Base-by-base conservation (phyloP, 129 eudicot genomes). In the Tagetes erecta region DNA sequence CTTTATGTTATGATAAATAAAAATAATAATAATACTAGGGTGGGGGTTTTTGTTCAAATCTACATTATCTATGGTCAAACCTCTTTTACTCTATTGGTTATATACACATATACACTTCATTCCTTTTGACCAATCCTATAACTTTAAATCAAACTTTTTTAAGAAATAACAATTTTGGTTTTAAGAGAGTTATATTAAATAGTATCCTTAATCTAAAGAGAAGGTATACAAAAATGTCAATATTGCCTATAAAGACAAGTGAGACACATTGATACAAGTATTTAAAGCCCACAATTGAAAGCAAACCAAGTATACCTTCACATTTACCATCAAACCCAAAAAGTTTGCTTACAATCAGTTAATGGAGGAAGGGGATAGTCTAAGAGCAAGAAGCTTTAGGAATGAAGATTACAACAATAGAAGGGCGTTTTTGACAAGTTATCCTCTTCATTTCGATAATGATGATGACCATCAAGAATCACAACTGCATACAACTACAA, bases 391-490 rank as follows among this genome's bases (percentile, higher is more conserved):
- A 84, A 88, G 97, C 67, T 91, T 91, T 57, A 85, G 95, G 31
- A 27, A 91, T 20, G 97, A 91, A 83, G 97, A 83, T 76, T 86
- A 91, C 84, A 84, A 75, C 60, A 91, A 68, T 45, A 79, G 97
- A 79, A 82, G 95, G 70, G 89, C 53, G 50, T 91, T 91, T 84
- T 79, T 91, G 77, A 83, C 88, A 66, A 88, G 97, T 71, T 91
- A 91, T 79, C 95, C 97, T 34, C 92, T 91, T 50, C 78, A 80
- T 36, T 82, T 87, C 77, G 87, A 80, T 14, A 73, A 44, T 4
- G 74, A 56, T 11, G 73, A 72, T 11, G 30, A 53, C 10, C 20
- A 53, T 65, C 77, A 78, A 64, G 74, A 72, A 44, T 4, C 50
- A 65, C 74, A 65, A 72, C 10, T 34, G 27, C 7, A 14, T 52